phyloP scores from a whole-genome alignment of 1,284 basidiomycete genomes.

The Ustilago crameri region DNA sequence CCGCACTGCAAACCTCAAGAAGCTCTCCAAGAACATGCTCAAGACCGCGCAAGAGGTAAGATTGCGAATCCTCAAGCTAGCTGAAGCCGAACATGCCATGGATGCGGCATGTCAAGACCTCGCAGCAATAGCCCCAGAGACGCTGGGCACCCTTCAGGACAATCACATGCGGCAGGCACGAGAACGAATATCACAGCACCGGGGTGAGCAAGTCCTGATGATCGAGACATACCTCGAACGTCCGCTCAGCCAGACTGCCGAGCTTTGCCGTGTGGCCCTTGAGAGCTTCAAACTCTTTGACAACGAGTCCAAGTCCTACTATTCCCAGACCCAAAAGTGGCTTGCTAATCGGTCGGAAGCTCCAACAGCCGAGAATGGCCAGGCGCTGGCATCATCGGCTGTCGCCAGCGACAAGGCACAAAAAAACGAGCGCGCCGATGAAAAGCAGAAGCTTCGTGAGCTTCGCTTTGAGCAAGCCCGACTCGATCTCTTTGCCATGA shows the following conservation, averaged over 20 bases:
- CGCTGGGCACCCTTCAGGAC: slow-evolving; percentile 28
- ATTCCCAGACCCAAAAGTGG: slow-evolving; percentile 62
- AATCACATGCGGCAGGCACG: slow-evolving; percentile 24
- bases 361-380: slow-evolving; percentile 5
- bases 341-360: slow-evolving; percentile 33
- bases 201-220: slow-evolving; percentile 23
- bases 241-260: slow-evolving; percentile 41
- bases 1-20: slow-evolving; percentile 47
- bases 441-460: slow-evolving; percentile 58
- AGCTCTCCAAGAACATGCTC: slow-evolving; percentile 38
- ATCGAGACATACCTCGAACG: slow-evolving; percentile 39
- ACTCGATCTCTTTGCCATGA: slow-evolving; percentile 37
- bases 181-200: slow-evolving; percentile 10
- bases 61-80: slow-evolving; percentile 23
- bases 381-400: too few relatives aligned
- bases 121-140: slow-evolving; percentile 28
- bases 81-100: slow-evolving; percentile 39
- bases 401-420: slow-evolving; percentile 6
- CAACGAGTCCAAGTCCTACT: slow-evolving; percentile 55
- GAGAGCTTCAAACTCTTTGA: slow-evolving; percentile 53
- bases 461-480: slow-evolving; percentile 51
- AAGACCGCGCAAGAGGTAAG: slow-evolving; percentile 37
- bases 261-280: slow-evolving; percentile 43
- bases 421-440: slow-evolving; percentile 49
- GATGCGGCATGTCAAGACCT: slow-evolving; percentile 40